Evolutionary conservation across 495 filamentous ascomycete genomes (phyloP).

Genomic region (Penicillium daleae): DNA sequence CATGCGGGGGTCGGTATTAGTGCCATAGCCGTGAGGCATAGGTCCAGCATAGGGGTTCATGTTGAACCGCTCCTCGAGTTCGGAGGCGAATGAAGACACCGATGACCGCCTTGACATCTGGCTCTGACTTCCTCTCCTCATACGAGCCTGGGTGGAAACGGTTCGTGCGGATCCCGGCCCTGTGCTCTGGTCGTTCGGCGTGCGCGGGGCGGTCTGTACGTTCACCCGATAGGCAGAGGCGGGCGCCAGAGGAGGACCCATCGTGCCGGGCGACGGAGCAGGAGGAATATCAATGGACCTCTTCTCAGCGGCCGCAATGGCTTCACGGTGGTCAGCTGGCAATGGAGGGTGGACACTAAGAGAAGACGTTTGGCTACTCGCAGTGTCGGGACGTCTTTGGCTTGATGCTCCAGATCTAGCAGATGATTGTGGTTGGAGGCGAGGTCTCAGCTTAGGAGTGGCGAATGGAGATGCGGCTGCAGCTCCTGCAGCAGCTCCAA

Average conservation of each 20-base stretch:
- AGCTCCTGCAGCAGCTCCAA: conserved; percentile 7
- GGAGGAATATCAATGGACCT: conserved; percentile 52
- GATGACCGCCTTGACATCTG: conserved; percentile 77
- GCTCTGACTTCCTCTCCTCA: conserved; percentile 50
- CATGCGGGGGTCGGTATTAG: conserved; percentile 90
- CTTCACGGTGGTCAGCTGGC: conserved; percentile 78
- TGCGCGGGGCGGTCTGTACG: conserved; percentile 63
- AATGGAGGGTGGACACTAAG: conserved; percentile 68
- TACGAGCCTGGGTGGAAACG: conserved; percentile 46
- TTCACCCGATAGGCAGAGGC: conserved; percentile 72
- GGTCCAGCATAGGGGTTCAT: conserved; percentile 61
- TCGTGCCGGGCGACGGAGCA: conserved; percentile 53
- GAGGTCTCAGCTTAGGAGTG: conserved; percentile 43
- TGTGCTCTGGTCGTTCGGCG: conserved; percentile 59
- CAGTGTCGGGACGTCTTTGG: conserved; percentile 67
- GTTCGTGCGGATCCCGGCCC: conserved; percentile 60
- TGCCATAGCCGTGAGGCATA: conserved; percentile 56
- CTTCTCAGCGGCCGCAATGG: conserved; percentile 77
- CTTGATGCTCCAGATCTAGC: conserved; percentile 35
- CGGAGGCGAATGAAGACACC: conserved; percentile 91
- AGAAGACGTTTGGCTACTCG: conserved; percentile 60
- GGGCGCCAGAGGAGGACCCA: conserved; percentile 86
- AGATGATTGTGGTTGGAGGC: conserved; percentile 39
- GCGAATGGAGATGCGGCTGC: conserved; percentile 36
- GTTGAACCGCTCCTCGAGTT: conserved; percentile 89